A percentile compares a stretch with the other conserved stretches of the same genome.
These are phyloP conservation scores for Cyberlindnera bimundalis DNA, from an alignment of 805 yeast genomes.

Conservation along the genomic window DNA sequence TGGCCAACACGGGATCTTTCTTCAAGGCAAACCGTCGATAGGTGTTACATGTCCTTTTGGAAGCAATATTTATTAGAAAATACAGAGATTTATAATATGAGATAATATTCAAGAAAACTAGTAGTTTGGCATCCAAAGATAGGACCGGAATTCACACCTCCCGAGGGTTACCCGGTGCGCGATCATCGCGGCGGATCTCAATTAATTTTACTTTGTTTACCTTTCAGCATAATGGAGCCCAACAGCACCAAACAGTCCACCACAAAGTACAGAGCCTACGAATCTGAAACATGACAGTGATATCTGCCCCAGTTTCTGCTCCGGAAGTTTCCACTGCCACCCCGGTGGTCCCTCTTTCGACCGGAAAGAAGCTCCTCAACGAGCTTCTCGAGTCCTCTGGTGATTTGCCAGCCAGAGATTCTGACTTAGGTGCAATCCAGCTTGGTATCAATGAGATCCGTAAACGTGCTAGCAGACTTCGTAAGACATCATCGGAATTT, in stretches of 20 bases:
- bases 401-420: slow-evolving; percentile 61
- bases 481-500: slow-evolving; percentile 39
- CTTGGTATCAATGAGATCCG: slow-evolving; percentile 77
- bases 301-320: not conserved
- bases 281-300: not conserved
- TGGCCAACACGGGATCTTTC: slow-evolving; percentile 23
- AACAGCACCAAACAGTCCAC: not conserved
- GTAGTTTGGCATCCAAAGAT: not conserved
- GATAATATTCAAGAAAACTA: not conserved
- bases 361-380: slow-evolving; percentile 40
- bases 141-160: not conserved
- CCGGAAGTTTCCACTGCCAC: not conserved
- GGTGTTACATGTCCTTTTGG: not conserved
- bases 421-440: slow-evolving; percentile 77
- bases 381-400: slow-evolving; percentile 77
- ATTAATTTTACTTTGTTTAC: slow-evolving; percentile 8
- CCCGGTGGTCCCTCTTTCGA: slow-evolving; percentile 13
- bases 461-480: slow-evolving; percentile 56
- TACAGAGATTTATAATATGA: not conserved
- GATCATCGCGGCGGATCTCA: too few species aligned
- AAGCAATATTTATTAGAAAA: not conserved
- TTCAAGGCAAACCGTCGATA: slow-evolving; percentile 8
- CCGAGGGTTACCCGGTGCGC: slow-evolving; percentile 9
- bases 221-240: not conserved
- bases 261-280: not conserved